Evolutionary conservation across 768 basidiomycete genomes (phyloP), one percentile per base, ranked within the genome.

Genomic region (Termitomyces sp.): DNA sequence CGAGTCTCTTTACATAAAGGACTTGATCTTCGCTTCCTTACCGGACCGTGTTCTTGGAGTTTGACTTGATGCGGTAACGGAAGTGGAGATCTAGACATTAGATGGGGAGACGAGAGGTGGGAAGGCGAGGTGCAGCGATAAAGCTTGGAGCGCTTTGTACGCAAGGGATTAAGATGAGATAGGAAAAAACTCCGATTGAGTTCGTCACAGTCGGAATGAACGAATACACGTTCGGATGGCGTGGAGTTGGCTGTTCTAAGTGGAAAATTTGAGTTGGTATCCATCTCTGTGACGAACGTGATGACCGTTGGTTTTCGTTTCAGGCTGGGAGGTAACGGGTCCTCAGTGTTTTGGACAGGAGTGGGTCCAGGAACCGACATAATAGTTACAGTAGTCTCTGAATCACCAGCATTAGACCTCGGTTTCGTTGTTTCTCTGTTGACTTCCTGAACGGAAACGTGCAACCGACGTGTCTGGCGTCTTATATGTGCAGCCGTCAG

Each of bases 71-170:
- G 16, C 20, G 51, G 50, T 16, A 33, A 7, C 4, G 52, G 33
- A 50, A 61, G 37, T 34, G 60, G 50, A 33, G 63, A 42, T 51
- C 52, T 52, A 15, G 66, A 51, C 24, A 64, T 61, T 18, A 63
- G 31, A 27, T 63, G 59, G 2, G 62, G 62, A 5, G 62, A 63
- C 30, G 59, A 66, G 41, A 73, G 58, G 36, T 69, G 67, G 13
- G 73, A 72, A 22, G 69, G 72, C 8, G 74, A 73, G 31, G 60
- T 27, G 51, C 63, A 63, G 22, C 64, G 69, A 13, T 65, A 55
- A 55, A 69, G 59, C 55, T 67, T 68, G 33, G 37, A 63, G 46
- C 64, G 67, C 57, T 66, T 70, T 1, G 67, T 65, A 54, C 69
- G 70, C 51, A 63, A 63, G 22, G 67, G 64, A 44, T 68, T 71